Conservation (phyloP, 1,284 basidiomycete species). For the Sanguinoderma infundibulare region DNA sequence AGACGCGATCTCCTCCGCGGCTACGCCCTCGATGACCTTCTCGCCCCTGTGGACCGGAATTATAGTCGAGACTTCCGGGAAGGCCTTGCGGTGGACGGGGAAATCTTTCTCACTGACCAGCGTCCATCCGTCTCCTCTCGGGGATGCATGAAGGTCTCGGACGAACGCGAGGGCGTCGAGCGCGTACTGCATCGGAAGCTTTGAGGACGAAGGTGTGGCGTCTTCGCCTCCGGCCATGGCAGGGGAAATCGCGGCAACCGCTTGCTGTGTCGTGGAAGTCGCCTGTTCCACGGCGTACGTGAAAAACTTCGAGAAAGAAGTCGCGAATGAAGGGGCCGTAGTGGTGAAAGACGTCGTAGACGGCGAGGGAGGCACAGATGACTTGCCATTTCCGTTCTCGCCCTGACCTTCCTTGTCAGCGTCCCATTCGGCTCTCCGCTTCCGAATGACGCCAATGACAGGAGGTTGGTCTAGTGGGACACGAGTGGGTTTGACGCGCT, state of each 20-base stretch:
- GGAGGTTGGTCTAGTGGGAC: conserved; percentile 94
- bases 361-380: conserved; percentile 22
- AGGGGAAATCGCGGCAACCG: conserved; percentile 73
- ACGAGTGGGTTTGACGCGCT: conserved; percentile 85
- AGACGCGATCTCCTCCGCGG: conserved; percentile 88
- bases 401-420: conserved; percentile 33
- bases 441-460: conserved; percentile 73
- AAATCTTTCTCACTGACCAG: conserved; percentile 83
- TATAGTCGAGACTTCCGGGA: conserved; percentile 78
- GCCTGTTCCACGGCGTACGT: conserved; percentile 77
- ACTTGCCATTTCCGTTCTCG: conserved; percentile 29
- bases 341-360: conserved; percentile 42
- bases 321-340: conserved; percentile 62
- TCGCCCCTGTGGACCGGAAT: conserved; percentile 90
- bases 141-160: conserved; percentile 70
- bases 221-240: conserved; percentile 46
- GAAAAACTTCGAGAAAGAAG: conserved; percentile 75
- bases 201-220: conserved; percentile 53
- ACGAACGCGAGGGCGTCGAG: conserved; percentile 83
- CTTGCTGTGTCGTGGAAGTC: conserved; percentile 70
- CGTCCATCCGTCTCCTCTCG: conserved; percentile 80
- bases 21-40: conserved; percentile 93
- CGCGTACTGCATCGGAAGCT: conserved; percentile 75
- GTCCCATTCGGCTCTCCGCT: conserved; percentile 70
- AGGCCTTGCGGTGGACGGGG: conserved; percentile 77